phyloP scores from a whole-genome alignment of 2,329 filamentous ascomycete species.

The Paraphaeosphaeria minitans region DNA sequence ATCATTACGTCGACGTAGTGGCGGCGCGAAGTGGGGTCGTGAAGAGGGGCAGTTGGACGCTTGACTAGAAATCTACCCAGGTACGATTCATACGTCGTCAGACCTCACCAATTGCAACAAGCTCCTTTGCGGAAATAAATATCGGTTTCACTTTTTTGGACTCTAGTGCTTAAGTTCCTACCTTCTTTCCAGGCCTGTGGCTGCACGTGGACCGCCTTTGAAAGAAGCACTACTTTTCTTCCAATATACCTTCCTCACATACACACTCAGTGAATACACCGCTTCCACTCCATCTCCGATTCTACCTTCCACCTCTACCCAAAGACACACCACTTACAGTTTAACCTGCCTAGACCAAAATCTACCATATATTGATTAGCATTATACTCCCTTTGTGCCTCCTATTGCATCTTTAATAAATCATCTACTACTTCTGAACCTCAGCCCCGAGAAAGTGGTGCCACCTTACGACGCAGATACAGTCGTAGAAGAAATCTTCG shows the following conservation, averaged over 20 bases:
- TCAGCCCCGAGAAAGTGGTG: background rate
- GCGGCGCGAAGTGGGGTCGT: constrained; percentile 4
- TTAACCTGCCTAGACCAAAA: background rate
- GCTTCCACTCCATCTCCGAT: too few relatives aligned
- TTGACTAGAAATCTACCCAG: constrained; percentile 1
- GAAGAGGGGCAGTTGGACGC: background rate
- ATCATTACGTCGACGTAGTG: background rate
- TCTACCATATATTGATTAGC: background rate
- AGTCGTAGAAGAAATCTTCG: background rate
- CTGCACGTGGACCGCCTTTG: too few relatives aligned
- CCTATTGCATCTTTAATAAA: background rate
- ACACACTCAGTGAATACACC: background rate
- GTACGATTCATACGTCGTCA: background rate
- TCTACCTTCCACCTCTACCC: too few relatives aligned
- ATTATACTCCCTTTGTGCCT: background rate
- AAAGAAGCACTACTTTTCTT: background rate
- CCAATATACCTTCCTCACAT: too few relatives aligned
- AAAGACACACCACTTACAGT: background rate
- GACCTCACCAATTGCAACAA: background rate
- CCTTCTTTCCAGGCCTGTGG: too few relatives aligned
- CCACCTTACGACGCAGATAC: background rate
- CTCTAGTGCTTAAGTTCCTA: background rate
- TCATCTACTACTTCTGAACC: background rate
- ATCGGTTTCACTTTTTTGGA: background rate
- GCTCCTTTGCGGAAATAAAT: background rate